Percentiles rank a stretch among this genome's conserved stretches.
Evolutionary conservation across 1,284 basidiomycete species (phyloP).

Genomic region (Earliella scabrosa): DNA sequence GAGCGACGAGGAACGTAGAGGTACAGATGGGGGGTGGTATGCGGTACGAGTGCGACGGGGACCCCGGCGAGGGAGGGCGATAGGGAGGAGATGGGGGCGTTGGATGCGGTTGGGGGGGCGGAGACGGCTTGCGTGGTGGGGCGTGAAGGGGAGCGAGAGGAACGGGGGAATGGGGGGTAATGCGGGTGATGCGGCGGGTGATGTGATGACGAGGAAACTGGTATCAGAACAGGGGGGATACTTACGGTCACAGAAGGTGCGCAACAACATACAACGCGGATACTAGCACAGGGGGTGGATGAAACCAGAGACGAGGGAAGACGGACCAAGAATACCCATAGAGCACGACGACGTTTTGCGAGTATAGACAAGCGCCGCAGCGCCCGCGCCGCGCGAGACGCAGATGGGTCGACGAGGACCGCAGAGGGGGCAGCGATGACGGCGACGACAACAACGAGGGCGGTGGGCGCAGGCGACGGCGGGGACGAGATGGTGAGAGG

Average conservation of each 20-base stretch:
- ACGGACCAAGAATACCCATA: constrained; percentile 17
- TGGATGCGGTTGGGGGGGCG: constrained; percentile 3
- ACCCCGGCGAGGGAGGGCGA: not conserved
- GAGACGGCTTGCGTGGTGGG: not conserved
- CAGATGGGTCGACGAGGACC: not conserved
- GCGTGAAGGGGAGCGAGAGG: not conserved
- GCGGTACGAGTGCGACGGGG: not conserved
- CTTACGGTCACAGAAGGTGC: not conserved
- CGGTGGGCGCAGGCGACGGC: not conserved
- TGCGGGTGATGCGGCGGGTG: constrained; percentile 2
- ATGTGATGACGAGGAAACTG: not conserved
- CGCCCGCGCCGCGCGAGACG: constrained; percentile 2
- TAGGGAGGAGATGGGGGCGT: not conserved
- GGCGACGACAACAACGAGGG: not conserved
- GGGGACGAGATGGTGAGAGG: too few species aligned
- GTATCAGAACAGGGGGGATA: constrained; percentile 16
- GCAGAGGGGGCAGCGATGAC: not conserved
- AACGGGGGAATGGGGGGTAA: not conserved
- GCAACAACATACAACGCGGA: constrained; percentile 5
- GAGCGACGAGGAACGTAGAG: constrained; percentile 8
- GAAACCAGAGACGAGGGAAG: not conserved
- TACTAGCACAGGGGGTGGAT: constrained; percentile 13
- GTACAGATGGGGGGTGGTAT: constrained; percentile 6
- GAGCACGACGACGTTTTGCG: constrained; percentile 10
- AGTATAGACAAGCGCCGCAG: constrained; percentile 6